Conservation (phyloP, 1,139 yeast species). For the Suhomyces panamericanus region DNA sequence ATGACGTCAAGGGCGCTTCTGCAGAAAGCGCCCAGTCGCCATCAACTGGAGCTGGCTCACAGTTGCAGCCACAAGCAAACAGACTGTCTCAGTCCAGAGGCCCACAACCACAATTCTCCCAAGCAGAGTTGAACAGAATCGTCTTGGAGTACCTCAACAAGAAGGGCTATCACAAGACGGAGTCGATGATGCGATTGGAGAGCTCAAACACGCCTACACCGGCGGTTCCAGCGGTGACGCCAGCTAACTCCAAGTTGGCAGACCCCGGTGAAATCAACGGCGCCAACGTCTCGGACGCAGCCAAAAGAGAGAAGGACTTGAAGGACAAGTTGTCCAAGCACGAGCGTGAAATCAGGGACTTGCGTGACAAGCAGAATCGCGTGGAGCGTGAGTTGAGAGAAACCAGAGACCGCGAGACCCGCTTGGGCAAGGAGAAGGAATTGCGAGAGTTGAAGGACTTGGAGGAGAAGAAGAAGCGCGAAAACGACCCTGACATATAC, state of each 20-base stretch:
- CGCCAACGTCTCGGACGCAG: slow-evolving; percentile 26
- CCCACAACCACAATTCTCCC: slow-evolving; percentile 48
- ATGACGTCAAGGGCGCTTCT: slow-evolving; percentile 3
- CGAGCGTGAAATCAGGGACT: slow-evolving; percentile 44
- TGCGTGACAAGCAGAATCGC: slow-evolving; percentile 35
- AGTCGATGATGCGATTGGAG: slow-evolving; percentile 89
- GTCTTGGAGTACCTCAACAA: slow-evolving; percentile 90
- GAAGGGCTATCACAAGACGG: slow-evolving; percentile 92
- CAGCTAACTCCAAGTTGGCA: slow-evolving; percentile 44
- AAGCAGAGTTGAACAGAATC: slow-evolving; percentile 83
- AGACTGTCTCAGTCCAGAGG: slow-evolving; percentile 18
- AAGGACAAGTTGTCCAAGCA: slow-evolving; percentile 30
- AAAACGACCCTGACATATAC: slow-evolving; percentile 67
- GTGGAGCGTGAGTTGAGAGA: slow-evolving; percentile 43
- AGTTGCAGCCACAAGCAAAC: slow-evolving; percentile 9
- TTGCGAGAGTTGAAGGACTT: slow-evolving; percentile 42
- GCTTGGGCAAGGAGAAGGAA: slow-evolving; percentile 44
- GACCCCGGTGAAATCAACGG: slow-evolving; percentile 35
- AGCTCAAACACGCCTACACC: slow-evolving; percentile 70
- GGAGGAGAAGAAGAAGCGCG: slow-evolving; percentile 42
- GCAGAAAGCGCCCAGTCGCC: slow-evolving; percentile 4
- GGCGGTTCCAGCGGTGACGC: slow-evolving; percentile 49
- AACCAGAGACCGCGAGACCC: slow-evolving; percentile 41
- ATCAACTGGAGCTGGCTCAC: slow-evolving; percentile 9
- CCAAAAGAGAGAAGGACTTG: slow-evolving; percentile 30